Conservation (phyloP, 306 rosid genomes). For the Cucumis cinereus region DNA sequence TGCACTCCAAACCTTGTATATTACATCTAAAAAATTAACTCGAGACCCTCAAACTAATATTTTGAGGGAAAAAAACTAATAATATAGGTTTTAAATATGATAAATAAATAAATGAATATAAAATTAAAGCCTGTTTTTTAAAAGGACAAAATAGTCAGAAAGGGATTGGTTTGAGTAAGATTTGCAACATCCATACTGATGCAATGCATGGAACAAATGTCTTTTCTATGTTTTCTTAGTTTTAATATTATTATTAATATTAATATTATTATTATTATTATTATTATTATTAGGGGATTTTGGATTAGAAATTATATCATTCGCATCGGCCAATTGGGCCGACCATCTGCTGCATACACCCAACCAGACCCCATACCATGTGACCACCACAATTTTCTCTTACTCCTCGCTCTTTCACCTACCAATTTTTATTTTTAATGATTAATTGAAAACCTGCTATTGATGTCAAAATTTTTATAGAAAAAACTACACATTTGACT, state of each 20-base stretch:
- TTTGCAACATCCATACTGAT: background rate
- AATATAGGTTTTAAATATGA: too few relatives aligned
- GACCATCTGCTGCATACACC: background rate
- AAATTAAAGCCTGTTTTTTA: background rate
- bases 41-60: too few relatives aligned
- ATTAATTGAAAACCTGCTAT: too few relatives aligned
- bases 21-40: too few relatives aligned
- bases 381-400: background rate
- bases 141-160: background rate
- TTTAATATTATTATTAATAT: too few relatives aligned
- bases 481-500: too few relatives aligned
- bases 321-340: background rate
- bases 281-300: too few relatives aligned
- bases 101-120: background rate
- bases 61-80: too few relatives aligned
- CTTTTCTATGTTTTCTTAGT: background rate
- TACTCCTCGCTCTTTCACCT: background rate
- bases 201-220: conserved; percentile 5
- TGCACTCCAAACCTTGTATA: too few relatives aligned
- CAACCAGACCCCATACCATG: conserved; percentile 1
- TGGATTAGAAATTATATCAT: background rate
- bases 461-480: too few relatives aligned
- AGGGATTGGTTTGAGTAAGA: background rate
- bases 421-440: too few relatives aligned
- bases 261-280: too few relatives aligned